Percentiles rank a stretch among this genome's conserved stretches.
phyloP scores from a whole-genome alignment of 352 stramenopile genomes.

The Nothophytophthora sp. region DNA sequence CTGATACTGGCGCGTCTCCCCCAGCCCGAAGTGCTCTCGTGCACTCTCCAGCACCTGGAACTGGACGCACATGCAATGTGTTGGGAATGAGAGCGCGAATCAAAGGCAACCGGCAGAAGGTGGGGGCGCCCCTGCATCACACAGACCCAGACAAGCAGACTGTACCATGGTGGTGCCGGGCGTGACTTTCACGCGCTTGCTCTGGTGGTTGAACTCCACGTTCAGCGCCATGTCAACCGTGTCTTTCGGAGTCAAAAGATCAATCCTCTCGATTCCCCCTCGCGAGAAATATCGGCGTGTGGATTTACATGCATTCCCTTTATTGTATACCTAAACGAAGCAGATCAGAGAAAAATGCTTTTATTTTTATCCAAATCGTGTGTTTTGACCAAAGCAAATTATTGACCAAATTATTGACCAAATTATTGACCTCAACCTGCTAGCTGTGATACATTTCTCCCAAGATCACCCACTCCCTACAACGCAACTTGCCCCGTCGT shows the following conservation, averaged over 20 bases:
- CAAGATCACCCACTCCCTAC: no score
- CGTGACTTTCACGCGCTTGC: conserved; percentile 76
- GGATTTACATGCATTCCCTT: no score
- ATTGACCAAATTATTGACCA: no score
- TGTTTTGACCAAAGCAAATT: no score
- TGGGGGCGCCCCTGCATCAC: not conserved
- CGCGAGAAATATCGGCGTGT: no score
- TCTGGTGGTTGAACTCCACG: conserved; percentile 68
- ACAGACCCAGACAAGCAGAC: not conserved
- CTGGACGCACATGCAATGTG: conserved; percentile 20
- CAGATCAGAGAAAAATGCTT: no score
- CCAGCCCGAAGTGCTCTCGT: conserved; percentile 53
- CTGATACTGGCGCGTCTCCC: conserved; percentile 44
- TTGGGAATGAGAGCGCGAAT: not conserved
- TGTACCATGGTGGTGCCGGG: conserved; percentile 77
- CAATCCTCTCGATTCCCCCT: no score
- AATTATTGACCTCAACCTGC: no score
- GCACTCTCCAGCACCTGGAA: conserved; percentile 77
- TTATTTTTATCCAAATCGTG: no score
- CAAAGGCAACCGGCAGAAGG: not conserved
- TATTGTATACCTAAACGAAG: no score
- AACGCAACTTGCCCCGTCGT: not conserved
- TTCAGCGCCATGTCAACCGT: conserved; percentile 67
- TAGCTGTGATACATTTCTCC: no score
- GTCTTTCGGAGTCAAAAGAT: not conserved